Base-by-base conservation (phyloP, 805 yeast genomes). In the Starmerella riodocensis region DNA sequence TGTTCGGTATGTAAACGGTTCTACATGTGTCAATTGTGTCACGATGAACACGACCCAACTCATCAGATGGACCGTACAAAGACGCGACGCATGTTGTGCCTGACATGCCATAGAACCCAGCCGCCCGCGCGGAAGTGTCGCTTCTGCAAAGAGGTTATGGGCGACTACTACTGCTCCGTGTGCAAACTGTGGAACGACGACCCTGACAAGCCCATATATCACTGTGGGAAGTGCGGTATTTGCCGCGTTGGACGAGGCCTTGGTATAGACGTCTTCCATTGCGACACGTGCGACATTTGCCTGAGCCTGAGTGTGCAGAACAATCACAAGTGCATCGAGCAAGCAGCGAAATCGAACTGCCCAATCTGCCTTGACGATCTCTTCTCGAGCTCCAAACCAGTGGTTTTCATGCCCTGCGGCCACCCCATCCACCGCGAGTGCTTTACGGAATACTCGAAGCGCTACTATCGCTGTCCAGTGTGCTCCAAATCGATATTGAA, bases 301-400 rank as follows among this genome's bases (percentile, higher is more conserved):
- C 69, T 86, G 49, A 75, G 88, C 30, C 76, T 86, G 35, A 84
- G 78, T 47, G 65, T 86, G 42, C 74, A 72, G 47, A 74, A 78
- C 46, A 73, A 75, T 43, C 96, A 88, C 61, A 71, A 70, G 47
- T 88, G 96, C 60, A 76, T 85, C 36, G 84, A 80, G 52, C 75
- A 84, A 49, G 75, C 93, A 5, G 85, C 94, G 0, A 91, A 80
- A 56, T 79, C 93, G 34, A 76, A 85, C 55, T 86, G 96, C 58
- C 94, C 95, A 1, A 83, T 86, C 27, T 86, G 96, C 60, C 82
- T 80, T 42, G 96, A 85, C 51, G 85, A 76, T 57, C 73, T 86
- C 73, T 86, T 86, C 57, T 79, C 84, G 13, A 77, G 91, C 4
- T 74, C 79, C 6, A 69, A 66, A 54, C 77, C 84, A 9, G 93